A percentile compares a stretch with the other conserved stretches of the same genome.
phyloP scores from a whole-genome alignment of 805 yeast genomes.

The Cyberlindnera mississippiensis region DNA sequence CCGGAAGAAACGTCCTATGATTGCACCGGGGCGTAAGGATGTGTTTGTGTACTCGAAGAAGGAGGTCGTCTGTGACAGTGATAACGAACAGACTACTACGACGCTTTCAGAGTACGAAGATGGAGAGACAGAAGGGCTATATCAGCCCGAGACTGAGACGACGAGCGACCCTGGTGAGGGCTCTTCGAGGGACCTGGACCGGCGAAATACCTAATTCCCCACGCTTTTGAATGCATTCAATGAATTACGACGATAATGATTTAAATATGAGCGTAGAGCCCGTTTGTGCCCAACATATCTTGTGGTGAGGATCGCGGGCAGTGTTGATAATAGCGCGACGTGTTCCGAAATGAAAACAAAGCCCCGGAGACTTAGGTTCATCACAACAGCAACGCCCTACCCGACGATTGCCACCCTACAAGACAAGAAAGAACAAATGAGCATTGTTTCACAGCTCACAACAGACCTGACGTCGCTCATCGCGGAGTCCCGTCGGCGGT shows the following conservation, averaged over 20 bases:
- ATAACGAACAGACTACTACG: constrained; percentile 17
- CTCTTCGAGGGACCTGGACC: neutral
- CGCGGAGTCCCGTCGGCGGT: constrained; percentile 68
- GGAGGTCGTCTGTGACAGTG: constrained; percentile 38
- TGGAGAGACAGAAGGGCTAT: neutral
- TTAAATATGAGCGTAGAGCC: too few species aligned
- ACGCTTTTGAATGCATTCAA: neutral
- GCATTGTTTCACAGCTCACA: constrained; percentile 44
- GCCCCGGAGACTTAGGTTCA: neutral
- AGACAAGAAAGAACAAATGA: constrained; percentile 29
- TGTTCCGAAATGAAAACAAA: neutral
- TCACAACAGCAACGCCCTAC: neutral
- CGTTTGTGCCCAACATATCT: too few species aligned
- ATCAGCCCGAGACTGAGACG: neutral
- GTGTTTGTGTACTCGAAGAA: constrained; percentile 41
- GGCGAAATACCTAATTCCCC: too few species aligned
- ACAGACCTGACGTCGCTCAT: constrained; percentile 58
- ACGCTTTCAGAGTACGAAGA: neutral
- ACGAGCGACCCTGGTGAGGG: neutral
- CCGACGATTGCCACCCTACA: neutral
- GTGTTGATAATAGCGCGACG: neutral
- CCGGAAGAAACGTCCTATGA: constrained; percentile 25
- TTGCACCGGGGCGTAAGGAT: constrained; percentile 29
- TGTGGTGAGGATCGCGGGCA: too few species aligned
- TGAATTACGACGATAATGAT: neutral